Evolutionary conservation across 208 protist species (phyloP).

Genomic region (Leptomonas seymouri): DNA sequence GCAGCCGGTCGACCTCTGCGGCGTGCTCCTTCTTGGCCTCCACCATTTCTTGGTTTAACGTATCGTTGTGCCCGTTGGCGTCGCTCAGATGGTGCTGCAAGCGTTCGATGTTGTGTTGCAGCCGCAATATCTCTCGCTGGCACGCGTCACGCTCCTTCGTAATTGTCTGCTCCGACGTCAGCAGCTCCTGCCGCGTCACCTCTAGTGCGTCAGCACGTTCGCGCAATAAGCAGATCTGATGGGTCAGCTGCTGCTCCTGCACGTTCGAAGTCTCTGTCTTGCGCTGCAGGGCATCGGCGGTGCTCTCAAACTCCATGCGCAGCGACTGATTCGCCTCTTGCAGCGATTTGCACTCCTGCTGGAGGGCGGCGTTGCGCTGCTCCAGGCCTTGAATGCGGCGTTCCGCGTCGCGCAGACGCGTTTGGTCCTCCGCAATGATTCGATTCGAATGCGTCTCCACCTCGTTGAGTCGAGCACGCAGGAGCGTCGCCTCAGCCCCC

Average conservation of each 20-base stretch:
- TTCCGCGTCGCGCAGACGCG: conserved; percentile 39
- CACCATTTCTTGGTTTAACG: conserved; percentile 52
- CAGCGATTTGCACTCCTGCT: conserved; percentile 53
- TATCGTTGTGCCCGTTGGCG: conserved; percentile 59
- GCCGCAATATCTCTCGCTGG: conserved; percentile 34
- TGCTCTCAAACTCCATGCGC: conserved; percentile 38
- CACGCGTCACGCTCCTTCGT: conserved; percentile 34
- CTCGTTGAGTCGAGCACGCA: conserved; percentile 36
- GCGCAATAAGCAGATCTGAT: conserved; percentile 37
- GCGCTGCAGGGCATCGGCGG: conserved; percentile 37
- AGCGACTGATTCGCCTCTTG: conserved; percentile 51
- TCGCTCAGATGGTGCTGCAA: conserved; percentile 42
- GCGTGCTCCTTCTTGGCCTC: conserved; percentile 51
- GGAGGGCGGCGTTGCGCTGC: conserved; percentile 53
- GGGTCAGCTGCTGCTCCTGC: conserved; percentile 36
- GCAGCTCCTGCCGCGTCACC: conserved; percentile 36
- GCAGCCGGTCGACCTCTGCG: conserved; percentile 45
- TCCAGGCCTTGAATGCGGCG: conserved; percentile 40
- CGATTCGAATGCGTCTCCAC: conserved; percentile 39
- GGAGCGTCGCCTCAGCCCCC: conserved; percentile 32
- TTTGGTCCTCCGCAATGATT: conserved; percentile 35
- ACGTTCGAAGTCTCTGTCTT: conserved; percentile 34
- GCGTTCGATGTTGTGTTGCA: conserved; percentile 47
- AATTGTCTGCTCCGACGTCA: conserved; percentile 29
- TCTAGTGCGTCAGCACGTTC: conserved; percentile 41